Evolutionary conservation across 2,329 filamentous ascomycete genomes (phyloP).

Genomic region (Davidsoniella neocaledoniae): DNA sequence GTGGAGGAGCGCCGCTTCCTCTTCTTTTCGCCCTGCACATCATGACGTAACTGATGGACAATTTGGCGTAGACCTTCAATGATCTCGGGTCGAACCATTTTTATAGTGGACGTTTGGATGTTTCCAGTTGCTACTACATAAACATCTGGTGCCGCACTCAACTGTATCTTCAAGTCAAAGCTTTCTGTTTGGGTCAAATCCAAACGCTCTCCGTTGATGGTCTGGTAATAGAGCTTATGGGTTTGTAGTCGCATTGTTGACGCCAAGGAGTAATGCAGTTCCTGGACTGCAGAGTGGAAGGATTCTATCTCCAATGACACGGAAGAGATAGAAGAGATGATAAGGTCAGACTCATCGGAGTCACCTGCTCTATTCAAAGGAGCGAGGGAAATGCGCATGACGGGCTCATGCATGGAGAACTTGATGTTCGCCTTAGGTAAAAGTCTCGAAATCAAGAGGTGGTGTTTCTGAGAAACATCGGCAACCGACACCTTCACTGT

Average conservation of each 20-base stretch:
- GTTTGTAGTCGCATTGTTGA: slow-evolving; percentile 71
- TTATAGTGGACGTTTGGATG: slow-evolving; percentile 73
- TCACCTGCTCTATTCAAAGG: slow-evolving; percentile 49
- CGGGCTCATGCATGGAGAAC: slow-evolving; percentile 90
- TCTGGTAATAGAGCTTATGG: slow-evolving; percentile 89
- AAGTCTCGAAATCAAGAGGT: slow-evolving; percentile 70
- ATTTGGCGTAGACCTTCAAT: slow-evolving; percentile 86
- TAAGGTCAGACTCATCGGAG: slow-evolving; percentile 76
- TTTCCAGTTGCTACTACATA: slow-evolving; percentile 65
- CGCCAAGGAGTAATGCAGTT: slow-evolving; percentile 71
- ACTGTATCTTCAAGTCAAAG: slow-evolving; percentile 69
- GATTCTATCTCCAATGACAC: slow-evolving; percentile 87
- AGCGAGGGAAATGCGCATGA: slow-evolving; percentile 74
- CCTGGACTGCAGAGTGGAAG: slow-evolving; percentile 73
- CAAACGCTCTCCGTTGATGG: slow-evolving; percentile 62
- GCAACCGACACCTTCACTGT: slow-evolving; percentile 1
- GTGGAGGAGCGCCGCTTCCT: slow-evolving; percentile 30
- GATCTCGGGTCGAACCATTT: slow-evolving; percentile 82
- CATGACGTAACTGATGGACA: slow-evolving; percentile 60
- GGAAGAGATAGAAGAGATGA: slow-evolving; percentile 89
- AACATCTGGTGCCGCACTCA: slow-evolving; percentile 73
- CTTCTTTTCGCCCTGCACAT: slow-evolving; percentile 32
- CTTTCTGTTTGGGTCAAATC: slow-evolving; percentile 78
- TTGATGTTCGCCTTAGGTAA: slow-evolving; percentile 90
- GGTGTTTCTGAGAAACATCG: slow-evolving; percentile 30